phyloP scores from a whole-genome alignment of 306 rosid genomes.

The Pterocarpus santalinus region DNA sequence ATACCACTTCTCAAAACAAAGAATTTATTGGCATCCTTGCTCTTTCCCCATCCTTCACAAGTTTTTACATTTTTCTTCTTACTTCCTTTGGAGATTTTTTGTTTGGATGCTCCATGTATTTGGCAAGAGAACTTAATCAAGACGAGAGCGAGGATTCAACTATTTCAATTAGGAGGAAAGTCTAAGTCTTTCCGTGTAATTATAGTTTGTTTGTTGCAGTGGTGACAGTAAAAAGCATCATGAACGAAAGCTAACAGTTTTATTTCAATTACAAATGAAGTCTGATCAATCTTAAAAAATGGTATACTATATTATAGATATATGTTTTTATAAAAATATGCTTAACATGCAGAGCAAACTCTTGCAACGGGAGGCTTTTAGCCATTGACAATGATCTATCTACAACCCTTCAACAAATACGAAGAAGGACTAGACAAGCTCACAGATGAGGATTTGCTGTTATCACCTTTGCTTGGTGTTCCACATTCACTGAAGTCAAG shows the following conservation, averaged over 20 bases:
- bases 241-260: neutral
- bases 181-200: too few relatives aligned
- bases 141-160: too few relatives aligned
- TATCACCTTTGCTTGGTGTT: conserved; percentile 74
- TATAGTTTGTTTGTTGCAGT: neutral
- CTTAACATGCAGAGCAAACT: conserved; percentile 21
- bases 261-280: conserved; percentile 17
- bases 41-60: too few relatives aligned
- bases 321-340: conserved; percentile 6
- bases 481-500: conserved; percentile 98
- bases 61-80: too few relatives aligned
- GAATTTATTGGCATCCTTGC: too few relatives aligned
- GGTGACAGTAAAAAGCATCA: neutral
- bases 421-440: conserved; percentile 78
- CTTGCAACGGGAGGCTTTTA: conserved; percentile 19
- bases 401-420: conserved; percentile 80
- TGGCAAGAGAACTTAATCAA: too few relatives aligned
- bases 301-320: conserved; percentile 7
- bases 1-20: too few relatives aligned
- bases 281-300: neutral
- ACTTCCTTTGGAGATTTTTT: too few relatives aligned
- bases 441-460: conserved; percentile 60
- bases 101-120: too few relatives aligned
- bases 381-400: conserved; percentile 53
- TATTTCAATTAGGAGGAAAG: too few relatives aligned